Evolutionary conservation across 2,329 filamentous ascomycete species (phyloP).

Genomic region (Trichophyton schoenleinii): DNA sequence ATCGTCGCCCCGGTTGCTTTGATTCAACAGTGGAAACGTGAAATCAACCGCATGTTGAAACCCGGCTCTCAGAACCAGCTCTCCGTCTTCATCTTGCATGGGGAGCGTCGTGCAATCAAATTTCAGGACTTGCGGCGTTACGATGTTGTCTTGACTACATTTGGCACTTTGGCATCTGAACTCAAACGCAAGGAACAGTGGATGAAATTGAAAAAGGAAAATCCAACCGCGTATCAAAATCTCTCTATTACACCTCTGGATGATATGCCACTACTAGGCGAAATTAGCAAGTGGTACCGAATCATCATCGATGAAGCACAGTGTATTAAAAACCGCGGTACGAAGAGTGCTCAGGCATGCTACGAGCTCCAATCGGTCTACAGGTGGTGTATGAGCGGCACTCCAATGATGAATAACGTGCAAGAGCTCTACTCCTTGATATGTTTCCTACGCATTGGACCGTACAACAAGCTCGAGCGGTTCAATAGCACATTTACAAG

Average conservation of each 20-base stretch:
- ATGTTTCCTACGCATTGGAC: conserved; percentile 62
- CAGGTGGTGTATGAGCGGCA: conserved; percentile 66
- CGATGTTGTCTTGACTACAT: conserved; percentile 70
- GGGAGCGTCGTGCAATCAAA: conserved; percentile 41
- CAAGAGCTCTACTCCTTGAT: conserved; percentile 66
- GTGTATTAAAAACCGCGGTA: conserved; percentile 62
- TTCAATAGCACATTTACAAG: conserved; percentile 50
- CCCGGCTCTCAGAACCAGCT: conserved; percentile 39
- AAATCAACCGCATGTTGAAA: conserved; percentile 60
- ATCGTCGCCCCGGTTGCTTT: conserved; percentile 71
- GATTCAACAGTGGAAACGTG: conserved; percentile 71
- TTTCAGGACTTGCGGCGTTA: conserved; percentile 52
- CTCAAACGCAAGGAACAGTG: conserved; percentile 48
- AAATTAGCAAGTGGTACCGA: conserved; percentile 50
- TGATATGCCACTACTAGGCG: conserved; percentile 48
- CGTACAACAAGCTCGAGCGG: conserved; percentile 52
- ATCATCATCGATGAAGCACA: conserved; percentile 71
- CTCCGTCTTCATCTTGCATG: conserved; percentile 58
- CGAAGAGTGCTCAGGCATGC: conserved; percentile 49
- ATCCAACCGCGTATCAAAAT: conserved; percentile 27
- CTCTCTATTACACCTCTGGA: conserved; percentile 20
- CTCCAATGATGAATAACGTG: conserved; percentile 79
- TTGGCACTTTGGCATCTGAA: conserved; percentile 57
- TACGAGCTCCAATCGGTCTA: conserved; percentile 47
- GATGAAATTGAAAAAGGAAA: conserved; percentile 38